Percentiles rank a stretch among this genome's conserved stretches.
These are phyloP conservation scores for Diaporthe citrichinensis DNA, from an alignment of 2,329 filamentous ascomycete species.

Conservation along the genomic window DNA sequence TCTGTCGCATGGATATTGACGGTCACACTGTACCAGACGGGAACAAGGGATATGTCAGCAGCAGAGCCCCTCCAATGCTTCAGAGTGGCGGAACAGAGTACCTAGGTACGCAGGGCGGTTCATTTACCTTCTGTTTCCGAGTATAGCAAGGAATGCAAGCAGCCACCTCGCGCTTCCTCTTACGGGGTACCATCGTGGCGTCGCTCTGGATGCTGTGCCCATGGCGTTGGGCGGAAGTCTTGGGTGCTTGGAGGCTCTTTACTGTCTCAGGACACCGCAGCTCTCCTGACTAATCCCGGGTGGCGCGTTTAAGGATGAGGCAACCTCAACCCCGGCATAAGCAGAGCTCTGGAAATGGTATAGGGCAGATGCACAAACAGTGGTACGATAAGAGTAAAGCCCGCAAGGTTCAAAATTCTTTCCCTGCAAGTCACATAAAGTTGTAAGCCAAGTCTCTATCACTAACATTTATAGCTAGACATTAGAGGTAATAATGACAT, in stretches of 20 bases:
- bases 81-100: background rate
- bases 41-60: background rate
- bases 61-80: background rate
- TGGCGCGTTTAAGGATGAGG: no score
- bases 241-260: background rate
- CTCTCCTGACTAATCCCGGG: no score
- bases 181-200: background rate
- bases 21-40: background rate
- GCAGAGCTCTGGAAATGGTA: no score
- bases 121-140: background rate
- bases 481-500: no score
- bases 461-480: no score
- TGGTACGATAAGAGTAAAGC: no score
- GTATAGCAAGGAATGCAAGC: conserved; percentile 3
- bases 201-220: background rate
- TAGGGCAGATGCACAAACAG: no score
- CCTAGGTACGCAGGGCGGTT: background rate
- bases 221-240: background rate
- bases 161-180: background rate
- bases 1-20: conserved; percentile 6
- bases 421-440: no score
- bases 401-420: no score
- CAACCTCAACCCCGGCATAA: no score
- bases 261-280: no score
- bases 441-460: no score